phyloP scores from a whole-genome alignment of 1,139 yeast genomes.

The Sugiyamaella castrensis region DNA sequence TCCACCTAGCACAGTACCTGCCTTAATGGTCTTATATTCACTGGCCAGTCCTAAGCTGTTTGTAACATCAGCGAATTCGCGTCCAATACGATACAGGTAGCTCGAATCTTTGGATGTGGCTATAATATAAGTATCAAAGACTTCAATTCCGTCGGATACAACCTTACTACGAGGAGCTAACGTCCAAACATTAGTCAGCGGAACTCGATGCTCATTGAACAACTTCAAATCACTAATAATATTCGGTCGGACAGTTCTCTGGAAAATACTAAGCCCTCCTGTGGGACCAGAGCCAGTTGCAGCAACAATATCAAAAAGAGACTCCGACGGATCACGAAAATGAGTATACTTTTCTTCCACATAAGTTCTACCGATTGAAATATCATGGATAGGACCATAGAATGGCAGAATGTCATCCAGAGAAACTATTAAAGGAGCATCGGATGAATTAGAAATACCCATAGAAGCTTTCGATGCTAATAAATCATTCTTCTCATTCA shows the following conservation, averaged over 20 bases:
- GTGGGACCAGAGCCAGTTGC: slow-evolving; percentile 63
- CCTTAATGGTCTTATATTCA: slow-evolving; percentile 62
- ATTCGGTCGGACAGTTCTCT: slow-evolving; percentile 69
- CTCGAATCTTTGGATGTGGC: slow-evolving; percentile 47
- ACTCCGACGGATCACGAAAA: slow-evolving; percentile 1
- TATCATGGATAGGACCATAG: slow-evolving; percentile 72
- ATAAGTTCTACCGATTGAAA: slow-evolving; percentile 63
- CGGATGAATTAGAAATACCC: slow-evolving; percentile 9
- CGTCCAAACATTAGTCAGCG: slow-evolving; percentile 33
- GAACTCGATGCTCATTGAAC: slow-evolving; percentile 23
- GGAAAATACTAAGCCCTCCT: slow-evolving; percentile 60
- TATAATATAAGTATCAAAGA: slow-evolving; percentile 55
- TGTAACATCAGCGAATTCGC: slow-evolving; percentile 62
- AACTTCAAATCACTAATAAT: slow-evolving; percentile 79
- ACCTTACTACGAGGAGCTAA: slow-evolving; percentile 28
- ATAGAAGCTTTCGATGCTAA: not conserved
- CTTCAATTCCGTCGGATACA: slow-evolving; percentile 27
- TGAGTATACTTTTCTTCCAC: slow-evolving; percentile 27
- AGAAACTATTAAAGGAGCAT: slow-evolving; percentile 19
- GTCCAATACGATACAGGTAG: slow-evolving; percentile 58
- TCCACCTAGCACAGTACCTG: slow-evolving; percentile 59
- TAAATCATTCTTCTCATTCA: too few species aligned
- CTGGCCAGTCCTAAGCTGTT: slow-evolving; percentile 57
- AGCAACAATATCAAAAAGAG: slow-evolving; percentile 54
- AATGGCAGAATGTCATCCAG: slow-evolving; percentile 56